Conservation (phyloP, 192 early-diverging fungal species). For the Coemansia sp. region DNA sequence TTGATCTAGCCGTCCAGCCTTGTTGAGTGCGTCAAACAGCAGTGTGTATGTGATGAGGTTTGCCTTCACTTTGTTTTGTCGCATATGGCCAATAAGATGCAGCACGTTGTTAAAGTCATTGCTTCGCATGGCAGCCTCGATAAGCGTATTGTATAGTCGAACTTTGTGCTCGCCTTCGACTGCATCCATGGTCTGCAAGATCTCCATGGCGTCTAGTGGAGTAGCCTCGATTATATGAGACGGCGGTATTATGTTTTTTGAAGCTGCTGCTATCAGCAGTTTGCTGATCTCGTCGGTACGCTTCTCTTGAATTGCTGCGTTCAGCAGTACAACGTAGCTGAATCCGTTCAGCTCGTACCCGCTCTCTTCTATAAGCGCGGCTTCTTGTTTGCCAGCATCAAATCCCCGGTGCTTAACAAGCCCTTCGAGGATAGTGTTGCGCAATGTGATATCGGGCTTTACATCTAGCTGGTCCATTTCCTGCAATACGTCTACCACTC, state of each 20-base stretch:
- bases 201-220: conserved; percentile 20
- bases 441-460: conserved; percentile 32
- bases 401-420: conserved; percentile 23
- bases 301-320: conserved; percentile 20
- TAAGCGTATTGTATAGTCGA: conserved; percentile 44
- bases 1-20: conserved; percentile 32
- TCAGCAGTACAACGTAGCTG: conserved; percentile 32
- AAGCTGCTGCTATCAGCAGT: conserved; percentile 17
- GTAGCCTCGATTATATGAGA: conserved; percentile 20
- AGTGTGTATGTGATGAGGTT: conserved; percentile 44
- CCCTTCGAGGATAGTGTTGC: conserved; percentile 38
- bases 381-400: conserved; percentile 33
- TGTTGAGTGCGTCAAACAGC: conserved; percentile 47
- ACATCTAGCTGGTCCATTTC: conserved; percentile 35
- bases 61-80: conserved; percentile 17
- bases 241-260: conserved; percentile 26
- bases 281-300: conserved; percentile 15
- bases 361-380: conserved; percentile 27
- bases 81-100: conserved; percentile 38
- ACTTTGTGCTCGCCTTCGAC: conserved; percentile 11
- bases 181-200: conserved; percentile 19
- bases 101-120: conserved; percentile 32
- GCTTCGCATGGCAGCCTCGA: conserved; percentile 25
- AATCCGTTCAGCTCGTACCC: conserved; percentile 25
- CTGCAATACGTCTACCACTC: conserved; percentile 19